phyloP scores from a whole-genome alignment of 2,329 filamentous ascomycete genomes.

The Ophiocordyceps unilateralis region DNA sequence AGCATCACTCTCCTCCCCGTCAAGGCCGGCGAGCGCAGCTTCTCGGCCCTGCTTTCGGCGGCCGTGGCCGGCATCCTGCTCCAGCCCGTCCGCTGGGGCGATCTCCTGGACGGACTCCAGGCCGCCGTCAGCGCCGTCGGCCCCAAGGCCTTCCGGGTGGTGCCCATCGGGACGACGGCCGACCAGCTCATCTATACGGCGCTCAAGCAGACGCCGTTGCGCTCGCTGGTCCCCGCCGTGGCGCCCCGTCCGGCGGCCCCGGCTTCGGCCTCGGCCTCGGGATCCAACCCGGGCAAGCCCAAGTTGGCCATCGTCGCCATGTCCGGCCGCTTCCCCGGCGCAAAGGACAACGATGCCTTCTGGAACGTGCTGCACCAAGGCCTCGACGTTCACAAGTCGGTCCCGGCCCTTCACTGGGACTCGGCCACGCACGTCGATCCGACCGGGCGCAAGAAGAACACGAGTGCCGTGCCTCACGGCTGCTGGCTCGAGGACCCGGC shows the following conservation, averaged over 20 bases:
- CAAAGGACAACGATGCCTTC: conserved; percentile 39
- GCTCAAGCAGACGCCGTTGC: conserved; percentile 1
- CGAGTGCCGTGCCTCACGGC: conserved; percentile 20
- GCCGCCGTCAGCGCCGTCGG: not conserved
- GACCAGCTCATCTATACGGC: conserved; percentile 3
- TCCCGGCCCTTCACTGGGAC: conserved; percentile 43
- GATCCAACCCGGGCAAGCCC: not conserved
- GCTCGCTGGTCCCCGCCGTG: conserved; percentile 19
- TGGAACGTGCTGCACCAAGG: conserved; percentile 50
- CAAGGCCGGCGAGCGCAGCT: not conserved
- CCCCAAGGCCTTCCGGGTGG: conserved; percentile 1
- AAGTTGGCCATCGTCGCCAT: conserved; percentile 44
- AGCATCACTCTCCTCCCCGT: not conserved
- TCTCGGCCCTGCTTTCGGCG: conserved; percentile 1
- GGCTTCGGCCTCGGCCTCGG: not conserved
- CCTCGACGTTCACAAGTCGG: conserved; percentile 41
- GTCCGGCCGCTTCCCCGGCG: conserved; percentile 45
- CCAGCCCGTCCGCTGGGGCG: conserved; percentile 1
- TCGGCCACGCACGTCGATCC: conserved; percentile 43
- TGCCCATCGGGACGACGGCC: conserved; percentile 1
- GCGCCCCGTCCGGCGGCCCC: not conserved
- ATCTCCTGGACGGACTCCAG: not conserved
- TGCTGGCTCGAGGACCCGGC: conserved; percentile 45
- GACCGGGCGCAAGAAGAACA: conserved; percentile 45
- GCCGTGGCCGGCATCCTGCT: conserved; percentile 1